Evolutionary conservation across 2,329 filamentous ascomycete genomes (phyloP), one percentile per base, ranked within the genome.

Genomic region (Fusarium caatingaense): DNA sequence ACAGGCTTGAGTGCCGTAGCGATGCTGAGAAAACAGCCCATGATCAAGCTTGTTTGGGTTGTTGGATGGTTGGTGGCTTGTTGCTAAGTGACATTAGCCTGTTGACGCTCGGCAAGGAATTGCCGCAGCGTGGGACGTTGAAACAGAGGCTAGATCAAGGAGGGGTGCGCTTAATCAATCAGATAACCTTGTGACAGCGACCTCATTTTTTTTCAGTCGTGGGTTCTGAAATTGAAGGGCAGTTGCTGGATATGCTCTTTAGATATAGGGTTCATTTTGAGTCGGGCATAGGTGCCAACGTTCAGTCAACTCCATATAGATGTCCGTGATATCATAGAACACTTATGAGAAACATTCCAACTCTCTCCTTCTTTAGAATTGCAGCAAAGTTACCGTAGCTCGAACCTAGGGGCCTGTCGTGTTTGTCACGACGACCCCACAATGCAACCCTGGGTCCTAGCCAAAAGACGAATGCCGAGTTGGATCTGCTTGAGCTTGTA

Each of bases 21-120:
- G 16, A 56, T 57, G 28, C 30, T 32, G 48, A 40, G 30, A 56
- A 60, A 71, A 60, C 46, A 56, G 58, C 42, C 67, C 54, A 70
- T 68, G 56, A 48, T 55, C 53, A 51, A 62, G 40, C 48, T 60
- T 42, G 44, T 60, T 55, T 60, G 56, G 55, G 37, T 53, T 28
- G 57, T 41, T 50, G 42, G 53, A 62, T 66, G 51, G 58, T 60
- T 58, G 57, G 61, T 71, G 61, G 72, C 70, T 70, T 72, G 62
- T 47, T 64, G 58, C 60, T 68, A 68, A 54, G 21, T 41, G 40
- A 27, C 37, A 48, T 42, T 65, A 66, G 63, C 45, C 51, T 44
- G 50, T 62, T 42, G 61, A 64, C 49, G 46, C 49, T 69, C 72
- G 72, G 72, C 72, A 74, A 75, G 57, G 64, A 71, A 65, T 75